These are phyloP conservation scores for Cercospora zeina DNA, from an alignment of 2,329 filamentous ascomycete species.

Conservation along the genomic window DNA sequence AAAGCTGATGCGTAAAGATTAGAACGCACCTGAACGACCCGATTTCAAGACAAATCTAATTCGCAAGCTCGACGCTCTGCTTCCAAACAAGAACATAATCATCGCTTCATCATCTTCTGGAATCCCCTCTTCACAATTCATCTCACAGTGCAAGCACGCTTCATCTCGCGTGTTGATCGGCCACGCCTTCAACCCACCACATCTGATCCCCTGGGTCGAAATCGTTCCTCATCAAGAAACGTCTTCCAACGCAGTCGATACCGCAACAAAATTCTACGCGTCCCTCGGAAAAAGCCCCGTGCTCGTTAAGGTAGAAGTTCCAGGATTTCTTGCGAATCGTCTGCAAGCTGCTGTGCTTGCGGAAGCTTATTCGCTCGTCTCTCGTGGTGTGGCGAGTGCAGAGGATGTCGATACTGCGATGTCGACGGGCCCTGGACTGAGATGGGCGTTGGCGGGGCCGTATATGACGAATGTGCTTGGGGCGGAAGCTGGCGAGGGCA, in stretches of 20 bases:
- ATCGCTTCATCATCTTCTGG: constrained; percentile 39
- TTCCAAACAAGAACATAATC: constrained; percentile 39
- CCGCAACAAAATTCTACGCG: constrained; percentile 45
- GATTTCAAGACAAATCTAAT: constrained; percentile 46
- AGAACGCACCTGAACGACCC: constrained; percentile 40
- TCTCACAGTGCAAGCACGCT: constrained; percentile 28
- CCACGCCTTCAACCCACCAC: constrained; percentile 54
- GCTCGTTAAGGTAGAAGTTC: constrained; percentile 45
- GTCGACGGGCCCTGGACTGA: constrained; percentile 25
- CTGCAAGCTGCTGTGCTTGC: constrained; percentile 46
- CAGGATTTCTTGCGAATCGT: constrained; percentile 50
- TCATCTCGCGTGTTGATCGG: constrained; percentile 47
- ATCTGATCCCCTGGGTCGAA: constrained; percentile 52
- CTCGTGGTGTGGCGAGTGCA: constrained; percentile 38
- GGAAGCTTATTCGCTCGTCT: constrained; percentile 43
- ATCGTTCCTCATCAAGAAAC: constrained; percentile 46
- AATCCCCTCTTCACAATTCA: constrained; percentile 21
- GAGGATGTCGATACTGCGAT: constrained; percentile 36
- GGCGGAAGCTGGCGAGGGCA: constrained; percentile 17
- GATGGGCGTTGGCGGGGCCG: constrained; percentile 29
- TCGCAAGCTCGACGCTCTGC: constrained; percentile 38
- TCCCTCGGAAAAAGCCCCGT: constrained; percentile 46
- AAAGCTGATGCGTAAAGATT: neutral
- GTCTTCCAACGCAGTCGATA: constrained; percentile 26
- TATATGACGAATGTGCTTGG: constrained; percentile 37